These are phyloP conservation scores for Albugo candida DNA, from an alignment of 352 stramenopile genomes.

Conservation along the genomic window DNA sequence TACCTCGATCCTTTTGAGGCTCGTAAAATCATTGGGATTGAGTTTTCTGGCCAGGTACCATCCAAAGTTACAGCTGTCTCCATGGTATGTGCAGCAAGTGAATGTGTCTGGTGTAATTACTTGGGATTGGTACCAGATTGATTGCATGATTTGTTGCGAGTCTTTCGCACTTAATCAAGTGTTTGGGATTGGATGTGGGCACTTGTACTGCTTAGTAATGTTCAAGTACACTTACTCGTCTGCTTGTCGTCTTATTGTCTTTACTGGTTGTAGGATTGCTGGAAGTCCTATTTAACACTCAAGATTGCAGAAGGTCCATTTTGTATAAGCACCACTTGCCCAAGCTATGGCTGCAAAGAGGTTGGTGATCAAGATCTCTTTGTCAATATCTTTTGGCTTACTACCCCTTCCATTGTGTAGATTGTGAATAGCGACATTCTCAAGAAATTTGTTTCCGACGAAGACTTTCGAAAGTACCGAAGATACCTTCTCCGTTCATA, in stretches of 20 bases:
- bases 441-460: slow-evolving; percentile 31
- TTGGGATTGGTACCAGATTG: slow-evolving; percentile 15
- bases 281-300: slow-evolving; percentile 66
- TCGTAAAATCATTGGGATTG: slow-evolving; percentile 29
- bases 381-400: background rate
- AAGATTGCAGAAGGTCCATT: slow-evolving; percentile 84
- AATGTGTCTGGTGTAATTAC: slow-evolving; percentile 3
- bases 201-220: slow-evolving; percentile 89
- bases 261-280: slow-evolving; percentile 33
- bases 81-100: slow-evolving; percentile 14
- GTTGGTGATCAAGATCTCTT: slow-evolving; percentile 10
- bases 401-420: slow-evolving; percentile 6
- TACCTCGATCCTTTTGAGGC: slow-evolving; percentile 47
- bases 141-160: slow-evolving; percentile 91
- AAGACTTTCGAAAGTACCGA: slow-evolving; percentile 80
- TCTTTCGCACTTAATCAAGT: slow-evolving; percentile 47
- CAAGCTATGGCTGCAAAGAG: slow-evolving; percentile 89
- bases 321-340: slow-evolving; percentile 89
- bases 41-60: slow-evolving; percentile 22
- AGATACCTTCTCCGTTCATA: slow-evolving; percentile 90
- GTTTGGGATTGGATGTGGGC: slow-evolving; percentile 90
- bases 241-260: background rate
- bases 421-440: slow-evolving; percentile 51
- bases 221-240: slow-evolving; percentile 12
- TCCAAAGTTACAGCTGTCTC: slow-evolving; percentile 16